phyloP scores from a whole-genome alignment of 768 basidiomycete genomes.

The Scleroderma bovista region DNA sequence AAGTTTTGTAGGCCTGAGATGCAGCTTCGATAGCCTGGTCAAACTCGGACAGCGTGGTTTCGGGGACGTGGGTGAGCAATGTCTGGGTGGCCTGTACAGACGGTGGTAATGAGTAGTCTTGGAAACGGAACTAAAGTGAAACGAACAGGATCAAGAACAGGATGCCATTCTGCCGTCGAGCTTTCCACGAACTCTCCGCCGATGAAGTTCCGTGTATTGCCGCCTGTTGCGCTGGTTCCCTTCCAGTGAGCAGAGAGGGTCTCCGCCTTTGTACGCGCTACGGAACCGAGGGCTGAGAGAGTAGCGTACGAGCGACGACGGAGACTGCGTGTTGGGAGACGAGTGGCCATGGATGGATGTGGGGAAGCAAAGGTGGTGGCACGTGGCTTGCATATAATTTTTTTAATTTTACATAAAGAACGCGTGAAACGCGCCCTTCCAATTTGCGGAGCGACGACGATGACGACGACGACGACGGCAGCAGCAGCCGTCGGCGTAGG shows the following conservation, averaged over 20 bases:
- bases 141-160: constrained; percentile 84
- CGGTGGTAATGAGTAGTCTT: neutral
- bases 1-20: constrained; percentile 78
- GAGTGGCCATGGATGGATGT: constrained; percentile 9
- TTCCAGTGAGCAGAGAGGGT: constrained; percentile 73
- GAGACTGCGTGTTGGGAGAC: constrained; percentile 10
- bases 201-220: constrained; percentile 86
- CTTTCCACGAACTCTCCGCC: constrained; percentile 87
- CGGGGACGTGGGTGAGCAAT: constrained; percentile 81
- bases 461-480: too few relatives aligned
- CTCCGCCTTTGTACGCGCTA: constrained; percentile 60
- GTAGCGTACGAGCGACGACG: constrained; percentile 40
- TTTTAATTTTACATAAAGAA: too few relatives aligned
- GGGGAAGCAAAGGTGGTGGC: constrained; percentile 11
- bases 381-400: neutral
- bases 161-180: constrained; percentile 72
- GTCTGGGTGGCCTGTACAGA: constrained; percentile 77
- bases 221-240: constrained; percentile 83
- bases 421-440: too few relatives aligned
- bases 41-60: constrained; percentile 80
- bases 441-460: too few relatives aligned
- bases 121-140: neutral
- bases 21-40: constrained; percentile 79
- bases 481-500: too few relatives aligned
- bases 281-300: constrained; percentile 43